Conservation (phyloP, 73 alveolate species). For the Urostyla sp. region DNA sequence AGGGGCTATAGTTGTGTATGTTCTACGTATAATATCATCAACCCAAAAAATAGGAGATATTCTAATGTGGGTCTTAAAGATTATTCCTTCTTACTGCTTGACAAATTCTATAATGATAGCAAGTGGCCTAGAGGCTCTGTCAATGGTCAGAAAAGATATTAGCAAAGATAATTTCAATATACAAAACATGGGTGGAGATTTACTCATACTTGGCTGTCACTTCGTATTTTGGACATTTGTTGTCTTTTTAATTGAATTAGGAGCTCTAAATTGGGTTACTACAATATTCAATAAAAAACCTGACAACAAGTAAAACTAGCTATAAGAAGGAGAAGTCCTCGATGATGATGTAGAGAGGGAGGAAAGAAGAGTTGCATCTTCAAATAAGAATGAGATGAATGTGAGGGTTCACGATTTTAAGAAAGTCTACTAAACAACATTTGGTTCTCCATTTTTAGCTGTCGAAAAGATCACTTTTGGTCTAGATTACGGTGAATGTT, state of each 20-base stretch:
- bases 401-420: constrained; percentile 70
- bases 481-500: constrained; percentile 91
- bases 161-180: background rate
- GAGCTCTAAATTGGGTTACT: background rate
- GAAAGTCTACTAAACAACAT: constrained; percentile 62
- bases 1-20: constrained; percentile 56
- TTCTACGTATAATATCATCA: constrained; percentile 21
- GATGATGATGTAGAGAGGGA: constrained; percentile 60
- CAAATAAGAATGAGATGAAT: constrained; percentile 10
- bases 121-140: background rate
- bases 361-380: constrained; percentile 20
- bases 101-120: background rate
- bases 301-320: background rate
- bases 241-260: constrained; percentile 9
- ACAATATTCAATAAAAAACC: background rate
- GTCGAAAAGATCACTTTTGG: constrained; percentile 88
- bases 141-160: background rate
- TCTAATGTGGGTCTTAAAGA: constrained; percentile 52
- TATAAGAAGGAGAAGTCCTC: constrained; percentile 19
- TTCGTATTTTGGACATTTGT: constrained; percentile 14
- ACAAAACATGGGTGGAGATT: constrained; percentile 41
- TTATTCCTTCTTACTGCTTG: constrained; percentile 7
- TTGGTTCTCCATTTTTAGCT: constrained; percentile 69
- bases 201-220: background rate
- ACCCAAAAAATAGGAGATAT: constrained; percentile 37